These are phyloP conservation scores for Irpex lacteus DNA, from an alignment of 1,284 basidiomycete species.

Conservation along the genomic window DNA sequence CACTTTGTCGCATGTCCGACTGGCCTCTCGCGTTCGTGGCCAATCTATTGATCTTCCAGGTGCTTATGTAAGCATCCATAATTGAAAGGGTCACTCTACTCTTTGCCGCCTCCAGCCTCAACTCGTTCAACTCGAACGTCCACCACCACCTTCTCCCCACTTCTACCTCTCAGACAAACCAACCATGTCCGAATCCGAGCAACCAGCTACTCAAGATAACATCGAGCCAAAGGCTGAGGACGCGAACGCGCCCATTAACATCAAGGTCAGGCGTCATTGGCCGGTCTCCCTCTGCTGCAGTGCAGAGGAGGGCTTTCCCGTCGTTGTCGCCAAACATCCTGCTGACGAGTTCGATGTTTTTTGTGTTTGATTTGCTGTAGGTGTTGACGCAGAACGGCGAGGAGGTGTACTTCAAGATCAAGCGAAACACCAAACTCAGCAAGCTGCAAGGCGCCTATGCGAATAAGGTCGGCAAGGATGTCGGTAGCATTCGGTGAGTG, in stretches of 20 bases:
- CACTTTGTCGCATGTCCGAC: no score
- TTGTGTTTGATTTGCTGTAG: conserved; percentile 34
- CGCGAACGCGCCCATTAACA: conserved; percentile 73
- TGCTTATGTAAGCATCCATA: conserved; percentile 1
- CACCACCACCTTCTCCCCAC: background rate
- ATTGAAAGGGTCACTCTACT: background rate
- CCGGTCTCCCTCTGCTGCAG: background rate
- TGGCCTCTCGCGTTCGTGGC: background rate
- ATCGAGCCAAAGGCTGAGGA: conserved; percentile 60
- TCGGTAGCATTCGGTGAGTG: conserved; percentile 79
- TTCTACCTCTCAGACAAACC: background rate
- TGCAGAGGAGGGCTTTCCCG: background rate
- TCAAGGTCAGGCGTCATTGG: conserved; percentile 57
- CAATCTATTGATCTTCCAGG: background rate
- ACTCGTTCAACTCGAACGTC: background rate
- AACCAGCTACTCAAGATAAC: conserved; percentile 41
- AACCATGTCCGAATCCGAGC: conserved; percentile 66
- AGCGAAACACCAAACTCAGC: conserved; percentile 89
- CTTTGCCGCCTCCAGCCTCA: background rate
- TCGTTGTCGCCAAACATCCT: background rate
- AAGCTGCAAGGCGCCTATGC: conserved; percentile 95
- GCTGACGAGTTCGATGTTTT: background rate
- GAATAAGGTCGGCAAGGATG: conserved; percentile 90
- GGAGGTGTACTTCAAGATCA: conserved; percentile 98
- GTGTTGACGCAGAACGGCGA: conserved; percentile 78